phyloP scores from a whole-genome alignment of 2,329 filamentous ascomycete species.

The Chrysosporium keratinophilum region DNA sequence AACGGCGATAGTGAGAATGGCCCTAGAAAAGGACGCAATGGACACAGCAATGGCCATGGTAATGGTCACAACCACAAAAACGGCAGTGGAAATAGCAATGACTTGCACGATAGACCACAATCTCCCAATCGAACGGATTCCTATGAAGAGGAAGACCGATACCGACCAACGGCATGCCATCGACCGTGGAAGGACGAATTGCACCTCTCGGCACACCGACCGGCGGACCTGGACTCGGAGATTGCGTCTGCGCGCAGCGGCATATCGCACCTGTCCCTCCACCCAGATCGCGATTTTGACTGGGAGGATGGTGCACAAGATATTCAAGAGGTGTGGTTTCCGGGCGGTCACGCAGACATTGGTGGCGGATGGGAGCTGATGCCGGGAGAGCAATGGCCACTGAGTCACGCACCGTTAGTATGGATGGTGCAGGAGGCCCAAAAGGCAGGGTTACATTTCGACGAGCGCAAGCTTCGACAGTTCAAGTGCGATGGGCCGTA shows the following conservation, averaged over 20 bases:
- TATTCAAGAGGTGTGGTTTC: slow-evolving; percentile 47
- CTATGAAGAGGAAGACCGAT: slow-evolving; percentile 8
- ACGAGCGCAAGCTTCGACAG: slow-evolving; percentile 55
- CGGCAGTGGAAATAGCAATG: not conserved
- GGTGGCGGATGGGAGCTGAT: slow-evolving; percentile 44
- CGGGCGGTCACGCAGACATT: slow-evolving; percentile 45
- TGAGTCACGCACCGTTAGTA: slow-evolving; percentile 44
- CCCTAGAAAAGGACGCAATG: no score
- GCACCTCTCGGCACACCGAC: not conserved
- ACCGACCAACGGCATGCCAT: slow-evolving; percentile 3
- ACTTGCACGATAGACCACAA: not conserved
- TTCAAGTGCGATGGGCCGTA: slow-evolving; percentile 52
- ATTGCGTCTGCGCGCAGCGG: slow-evolving; percentile 3
- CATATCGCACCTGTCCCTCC: slow-evolving; percentile 1
- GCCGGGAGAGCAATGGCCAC: slow-evolving; percentile 21
- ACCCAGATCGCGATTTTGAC: not conserved
- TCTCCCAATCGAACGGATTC: not conserved
- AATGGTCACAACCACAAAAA: not conserved
- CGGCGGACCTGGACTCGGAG: slow-evolving; percentile 2
- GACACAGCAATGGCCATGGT: not conserved
- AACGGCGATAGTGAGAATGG: not conserved
- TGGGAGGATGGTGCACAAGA: slow-evolving; percentile 29
- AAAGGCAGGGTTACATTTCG: slow-evolving; percentile 59
- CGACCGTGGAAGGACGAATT: not conserved
- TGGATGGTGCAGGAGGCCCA: slow-evolving; percentile 48